A percentile compares a stretch with the other conserved stretches of the same genome.
Evolutionary conservation across 345 rosid species (phyloP).

Genomic region (Litchi chinensis): DNA sequence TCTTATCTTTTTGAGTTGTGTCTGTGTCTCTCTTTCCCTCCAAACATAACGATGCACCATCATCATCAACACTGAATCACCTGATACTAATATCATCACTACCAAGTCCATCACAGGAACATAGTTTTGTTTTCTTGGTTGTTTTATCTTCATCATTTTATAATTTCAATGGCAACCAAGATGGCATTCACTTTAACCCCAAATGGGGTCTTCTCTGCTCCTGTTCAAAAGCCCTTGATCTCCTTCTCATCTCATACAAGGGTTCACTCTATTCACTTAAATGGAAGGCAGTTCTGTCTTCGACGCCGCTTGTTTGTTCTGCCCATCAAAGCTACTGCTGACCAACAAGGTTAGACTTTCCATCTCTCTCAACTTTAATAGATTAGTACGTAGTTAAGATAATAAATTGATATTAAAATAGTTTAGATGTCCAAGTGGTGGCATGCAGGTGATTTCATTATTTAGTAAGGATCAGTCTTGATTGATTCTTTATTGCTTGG

Average conservation of each 20-base stretch:
- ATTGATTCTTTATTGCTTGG: background rate
- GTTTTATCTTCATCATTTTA: background rate
- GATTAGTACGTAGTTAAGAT: too few relatives aligned
- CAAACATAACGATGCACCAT: constrained; percentile 30
- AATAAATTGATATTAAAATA: background rate
- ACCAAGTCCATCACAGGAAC: background rate
- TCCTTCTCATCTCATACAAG: constrained; percentile 38
- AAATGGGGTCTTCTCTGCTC: constrained; percentile 52
- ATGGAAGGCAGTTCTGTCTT: constrained; percentile 35
- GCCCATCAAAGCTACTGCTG: constrained; percentile 74
- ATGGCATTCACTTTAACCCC: constrained; percentile 58
- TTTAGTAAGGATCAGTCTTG: background rate
- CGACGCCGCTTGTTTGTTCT: constrained; percentile 46
- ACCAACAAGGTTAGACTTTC: constrained; percentile 58
- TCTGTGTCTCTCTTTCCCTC: constrained; percentile 41
- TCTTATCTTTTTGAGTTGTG: constrained; percentile 39
- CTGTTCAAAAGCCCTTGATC: constrained; percentile 46
- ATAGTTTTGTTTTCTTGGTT: too few relatives aligned
- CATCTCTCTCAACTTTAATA: background rate
- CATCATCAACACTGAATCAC: constrained; percentile 14
- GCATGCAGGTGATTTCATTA: background rate
- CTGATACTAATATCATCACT: constrained; percentile 25
- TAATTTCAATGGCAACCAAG: constrained; percentile 46
- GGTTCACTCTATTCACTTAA: constrained; percentile 34
- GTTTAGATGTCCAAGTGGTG: constrained; percentile 14